Conservation (phyloP, 148 eudicot species). For the Arbutus unedo region DNA sequence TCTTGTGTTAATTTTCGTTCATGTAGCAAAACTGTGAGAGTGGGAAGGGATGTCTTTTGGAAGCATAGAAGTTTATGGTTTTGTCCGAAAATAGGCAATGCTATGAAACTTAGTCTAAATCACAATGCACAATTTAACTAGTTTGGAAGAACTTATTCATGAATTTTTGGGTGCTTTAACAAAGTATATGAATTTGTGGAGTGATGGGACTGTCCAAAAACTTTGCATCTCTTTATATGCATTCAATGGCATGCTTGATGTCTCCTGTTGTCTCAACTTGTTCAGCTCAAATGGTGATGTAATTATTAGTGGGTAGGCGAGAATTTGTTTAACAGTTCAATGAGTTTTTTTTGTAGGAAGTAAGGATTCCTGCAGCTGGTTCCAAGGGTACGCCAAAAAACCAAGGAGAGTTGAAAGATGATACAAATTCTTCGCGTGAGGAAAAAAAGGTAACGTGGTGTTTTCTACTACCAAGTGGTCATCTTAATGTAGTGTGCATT, state of each 20-base stretch:
- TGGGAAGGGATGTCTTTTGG: background rate
- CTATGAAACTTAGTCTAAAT: background rate
- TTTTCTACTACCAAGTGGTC: constrained; percentile 2
- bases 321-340: constrained; percentile 23
- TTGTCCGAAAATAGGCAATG: background rate
- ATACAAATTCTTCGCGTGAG: constrained; percentile 81
- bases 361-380: constrained; percentile 99
- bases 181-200: background rate
- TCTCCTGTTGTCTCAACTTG: background rate
- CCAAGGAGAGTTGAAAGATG: constrained; percentile 89
- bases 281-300: background rate
- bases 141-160: background rate
- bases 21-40: background rate
- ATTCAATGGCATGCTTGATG: background rate
- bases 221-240: background rate
- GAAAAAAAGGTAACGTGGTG: constrained; percentile 64
- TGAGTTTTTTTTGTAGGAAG: constrained; percentile 59
- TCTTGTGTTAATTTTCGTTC: background rate
- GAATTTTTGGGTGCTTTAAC: background rate
- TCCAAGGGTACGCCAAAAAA: constrained; percentile 80
- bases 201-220: background rate
- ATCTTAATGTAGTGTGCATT: background rate
- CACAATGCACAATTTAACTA: background rate
- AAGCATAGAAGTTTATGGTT: background rate
- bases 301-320: background rate